Evolutionary conservation across 805 yeast genomes (phyloP).

Genomic region (Trichomonascus vanleenenianus): DNA sequence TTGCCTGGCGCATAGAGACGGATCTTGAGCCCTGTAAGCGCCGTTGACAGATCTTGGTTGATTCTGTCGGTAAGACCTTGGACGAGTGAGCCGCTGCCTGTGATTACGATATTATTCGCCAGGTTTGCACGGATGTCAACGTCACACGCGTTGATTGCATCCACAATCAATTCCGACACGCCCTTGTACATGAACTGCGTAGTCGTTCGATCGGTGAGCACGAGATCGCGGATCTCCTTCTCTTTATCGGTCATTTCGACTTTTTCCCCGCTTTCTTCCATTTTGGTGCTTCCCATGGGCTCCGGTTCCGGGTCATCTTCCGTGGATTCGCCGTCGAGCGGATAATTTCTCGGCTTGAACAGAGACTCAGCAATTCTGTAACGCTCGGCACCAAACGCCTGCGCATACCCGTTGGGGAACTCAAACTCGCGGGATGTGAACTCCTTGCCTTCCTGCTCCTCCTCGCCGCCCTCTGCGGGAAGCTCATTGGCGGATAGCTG

Average conservation of each 20-base stretch:
- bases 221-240: conserved; percentile 7
- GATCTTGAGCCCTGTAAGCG: conserved; percentile 79
- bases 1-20: conserved; percentile 74
- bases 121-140: conserved; percentile 85
- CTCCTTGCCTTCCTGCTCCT: conserved; percentile 19
- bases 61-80: conserved; percentile 78
- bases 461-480: conserved; percentile 21
- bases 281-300: background rate
- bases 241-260: conserved; percentile 3
- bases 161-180: conserved; percentile 52
- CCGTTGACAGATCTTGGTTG: conserved; percentile 56
- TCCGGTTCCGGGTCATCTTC: conserved; percentile 4
- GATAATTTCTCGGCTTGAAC: conserved; percentile 48
- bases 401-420: conserved; percentile 52
- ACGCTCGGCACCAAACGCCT: conserved; percentile 55
- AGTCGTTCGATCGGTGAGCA: conserved; percentile 15
- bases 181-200: conserved; percentile 26
- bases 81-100: conserved; percentile 74
- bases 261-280: conserved; percentile 4
- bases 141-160: conserved; percentile 44
- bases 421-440: conserved; percentile 53
- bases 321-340: conserved; percentile 17
- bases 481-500: conserved; percentile 35
- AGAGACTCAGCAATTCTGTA: conserved; percentile 62
- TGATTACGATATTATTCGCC: conserved; percentile 81